Evolutionary conservation across 2,329 filamentous ascomycete genomes (phyloP), one percentile per base, ranked within the genome.

Genomic region (Arthrinium puccinioides): DNA sequence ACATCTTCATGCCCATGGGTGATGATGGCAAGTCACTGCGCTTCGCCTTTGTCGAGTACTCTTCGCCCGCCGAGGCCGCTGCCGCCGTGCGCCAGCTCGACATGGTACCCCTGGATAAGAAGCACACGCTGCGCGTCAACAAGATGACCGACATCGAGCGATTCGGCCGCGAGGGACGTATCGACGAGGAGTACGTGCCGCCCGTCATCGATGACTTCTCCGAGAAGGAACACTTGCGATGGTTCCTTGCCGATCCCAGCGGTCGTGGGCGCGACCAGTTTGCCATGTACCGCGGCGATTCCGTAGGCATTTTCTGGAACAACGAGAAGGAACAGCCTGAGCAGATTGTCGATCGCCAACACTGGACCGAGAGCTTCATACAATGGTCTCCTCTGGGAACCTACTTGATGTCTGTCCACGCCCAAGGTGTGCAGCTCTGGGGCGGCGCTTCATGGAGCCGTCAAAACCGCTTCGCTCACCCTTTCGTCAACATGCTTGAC

Each of bases 311-410:
- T 6, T 95, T 85, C 73, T 98, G 90, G 90, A 97, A 97, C 70
- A 94, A 94, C 72, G 92, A 94, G 67, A 90, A 84, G 64, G 89
- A 96, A 43, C 64, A 74, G 16, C 88, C 90, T 5, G 92, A 98
- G 63, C 79, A 77, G 46, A 77, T 96, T 25, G 87, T 98, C 40
- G 90, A 97, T 56, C 83, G 92, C 50, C 81, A 84, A 54, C 86
- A 94, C 72, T 98, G 92, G 92, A 98, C 92, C 43, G 92, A 98
- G 65, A 87, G 87, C 25, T 98, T 98, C 59, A 83, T 98, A 35
- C 87, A 95, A 67, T 98, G 92, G 92, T 97, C 92, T 39, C 92
- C 92, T 29, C 80, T 86, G 49, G 92, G 92, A 50, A 97, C 90
- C 38, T 98, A 79, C 64, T 76, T 98, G 45, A 90, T 89, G 41